Evolutionary conservation across 2,329 filamentous ascomycete species (phyloP).

Genomic region (Microcyclospora pomicola): DNA sequence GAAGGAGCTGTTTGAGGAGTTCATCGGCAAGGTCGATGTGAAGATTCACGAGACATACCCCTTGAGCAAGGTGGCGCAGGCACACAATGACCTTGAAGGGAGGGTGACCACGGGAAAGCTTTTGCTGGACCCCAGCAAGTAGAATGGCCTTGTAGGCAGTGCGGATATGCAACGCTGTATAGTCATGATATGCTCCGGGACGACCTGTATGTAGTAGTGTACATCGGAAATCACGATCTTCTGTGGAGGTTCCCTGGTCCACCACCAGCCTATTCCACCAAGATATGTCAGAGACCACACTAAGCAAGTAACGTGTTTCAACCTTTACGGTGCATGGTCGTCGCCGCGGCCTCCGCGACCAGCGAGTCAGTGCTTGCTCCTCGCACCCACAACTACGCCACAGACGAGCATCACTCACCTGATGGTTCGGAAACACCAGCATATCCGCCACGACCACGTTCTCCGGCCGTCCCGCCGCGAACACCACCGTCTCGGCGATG

Average conservation of each 20-base stretch:
- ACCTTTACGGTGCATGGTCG: conserved; percentile 8
- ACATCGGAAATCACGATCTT: no score
- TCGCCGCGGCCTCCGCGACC: conserved; percentile 7
- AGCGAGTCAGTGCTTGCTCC: no score
- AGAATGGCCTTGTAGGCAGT: conserved; percentile 1
- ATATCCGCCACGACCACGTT: conserved; percentile 87
- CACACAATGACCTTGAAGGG: conserved; percentile 67
- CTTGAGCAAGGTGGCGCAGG: conserved; percentile 55
- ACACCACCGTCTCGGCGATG: conserved; percentile 82
- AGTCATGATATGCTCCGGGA: neutral
- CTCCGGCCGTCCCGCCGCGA: conserved; percentile 67
- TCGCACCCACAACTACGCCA: neutral
- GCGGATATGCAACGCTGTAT: neutral
- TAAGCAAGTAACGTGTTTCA: no score
- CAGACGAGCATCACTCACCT: conserved; percentile 42
- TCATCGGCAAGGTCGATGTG: conserved; percentile 57
- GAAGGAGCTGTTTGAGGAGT: conserved; percentile 57
- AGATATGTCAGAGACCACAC: no score
- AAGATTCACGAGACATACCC: conserved; percentile 66
- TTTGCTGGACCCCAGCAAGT: conserved; percentile 46
- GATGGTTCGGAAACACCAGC: conserved; percentile 76
- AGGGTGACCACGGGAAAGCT: conserved; percentile 76
- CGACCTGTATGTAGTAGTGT: no score
- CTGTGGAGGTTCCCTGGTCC: no score
- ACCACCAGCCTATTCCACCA: no score